Base-by-base conservation (phyloP, 75 land plant species). In the Cupressus sempervirens region DNA sequence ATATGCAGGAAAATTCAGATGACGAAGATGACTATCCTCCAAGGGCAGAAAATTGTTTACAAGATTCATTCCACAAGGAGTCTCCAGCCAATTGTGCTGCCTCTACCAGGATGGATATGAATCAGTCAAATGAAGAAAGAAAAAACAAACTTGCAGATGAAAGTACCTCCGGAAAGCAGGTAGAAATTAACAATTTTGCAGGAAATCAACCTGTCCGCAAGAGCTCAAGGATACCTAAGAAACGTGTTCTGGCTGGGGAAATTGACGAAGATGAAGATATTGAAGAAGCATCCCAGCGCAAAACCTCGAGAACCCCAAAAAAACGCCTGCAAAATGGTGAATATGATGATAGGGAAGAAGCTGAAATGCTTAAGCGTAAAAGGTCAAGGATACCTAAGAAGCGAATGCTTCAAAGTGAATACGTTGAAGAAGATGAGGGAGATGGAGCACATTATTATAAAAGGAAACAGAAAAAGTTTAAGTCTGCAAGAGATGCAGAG, bases 171-270 rank as follows among this genome's bases (percentile, higher is more conserved):
- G 85, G 26, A 30, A 88, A 40, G 77, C 86, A 65, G 29, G 84
- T 73, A 58, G 86, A 85, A 5, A 88, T 90, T 15, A 15, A 62
- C 50, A 56, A 26, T 43, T 23, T 38, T 8, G 18, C 76, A 45
- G 72, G 41, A 26, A 29, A 45, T 68, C 91, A 89, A 70, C 83
- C 88, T 30, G 86, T 88, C 41, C 92, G 93, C 16, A 94, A 94
- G 88, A 96, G 94, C 88, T 90, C 88, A 82, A 83, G 94, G 54
- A 89, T 92, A 29, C 89, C 91, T 12, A 95, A 94, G 87, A 93
- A 85, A 56, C 92, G 92, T 36, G 84, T 86, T 26, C 65, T 93
- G 36, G 93, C 92, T 83, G 89, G 87, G 40, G 93, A 62, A 4
- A 80, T 82, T 86, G 90, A 84, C 84, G 93, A 89, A 52, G 90